These are phyloP conservation scores for Mytilinidion resinicola DNA, from an alignment of 495 filamentous ascomycete species.

Conservation along the genomic window DNA sequence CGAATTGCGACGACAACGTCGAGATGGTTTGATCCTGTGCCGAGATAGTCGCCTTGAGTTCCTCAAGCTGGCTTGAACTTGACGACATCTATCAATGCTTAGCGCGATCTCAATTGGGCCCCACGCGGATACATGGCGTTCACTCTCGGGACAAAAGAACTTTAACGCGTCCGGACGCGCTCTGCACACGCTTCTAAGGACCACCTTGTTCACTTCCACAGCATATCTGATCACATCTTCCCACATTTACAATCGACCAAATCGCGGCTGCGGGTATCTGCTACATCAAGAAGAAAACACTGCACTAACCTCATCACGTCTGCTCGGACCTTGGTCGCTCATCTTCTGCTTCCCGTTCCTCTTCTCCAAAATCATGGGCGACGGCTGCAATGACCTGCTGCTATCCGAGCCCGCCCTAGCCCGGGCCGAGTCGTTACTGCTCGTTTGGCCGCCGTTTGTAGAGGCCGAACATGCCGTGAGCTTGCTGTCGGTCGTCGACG, in stretches of 20 bases:
- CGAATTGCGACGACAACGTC: slow-evolving; percentile 27
- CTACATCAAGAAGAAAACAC: not conserved
- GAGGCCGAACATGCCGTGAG: slow-evolving; percentile 25
- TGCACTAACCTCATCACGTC: slow-evolving; percentile 20
- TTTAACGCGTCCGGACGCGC: too few species aligned
- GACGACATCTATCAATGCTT: not conserved
- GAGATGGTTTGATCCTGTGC: slow-evolving; percentile 22
- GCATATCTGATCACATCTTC: too few species aligned
- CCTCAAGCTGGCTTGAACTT: slow-evolving; percentile 12
- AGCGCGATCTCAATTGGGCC: not conserved
- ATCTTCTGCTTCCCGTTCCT: slow-evolving; percentile 11
- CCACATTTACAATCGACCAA: too few species aligned
- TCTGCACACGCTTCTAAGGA: too few species aligned
- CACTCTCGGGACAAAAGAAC: not conserved
- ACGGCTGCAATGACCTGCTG: slow-evolving; percentile 16
- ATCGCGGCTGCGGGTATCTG: too few species aligned
- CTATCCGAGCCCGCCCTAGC: slow-evolving; percentile 14
- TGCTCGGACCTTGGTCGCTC: slow-evolving; percentile 1
- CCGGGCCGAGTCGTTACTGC: slow-evolving; percentile 17
- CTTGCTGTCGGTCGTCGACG: slow-evolving; percentile 26
- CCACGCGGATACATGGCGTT: not conserved
- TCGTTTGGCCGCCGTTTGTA: slow-evolving; percentile 19
- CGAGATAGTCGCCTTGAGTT: slow-evolving; percentile 23
- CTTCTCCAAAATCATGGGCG: slow-evolving; percentile 23
- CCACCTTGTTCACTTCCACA: too few species aligned